Base-by-base conservation (phyloP, 1,284 basidiomycete species). In the Pseudozyma pruni region DNA sequence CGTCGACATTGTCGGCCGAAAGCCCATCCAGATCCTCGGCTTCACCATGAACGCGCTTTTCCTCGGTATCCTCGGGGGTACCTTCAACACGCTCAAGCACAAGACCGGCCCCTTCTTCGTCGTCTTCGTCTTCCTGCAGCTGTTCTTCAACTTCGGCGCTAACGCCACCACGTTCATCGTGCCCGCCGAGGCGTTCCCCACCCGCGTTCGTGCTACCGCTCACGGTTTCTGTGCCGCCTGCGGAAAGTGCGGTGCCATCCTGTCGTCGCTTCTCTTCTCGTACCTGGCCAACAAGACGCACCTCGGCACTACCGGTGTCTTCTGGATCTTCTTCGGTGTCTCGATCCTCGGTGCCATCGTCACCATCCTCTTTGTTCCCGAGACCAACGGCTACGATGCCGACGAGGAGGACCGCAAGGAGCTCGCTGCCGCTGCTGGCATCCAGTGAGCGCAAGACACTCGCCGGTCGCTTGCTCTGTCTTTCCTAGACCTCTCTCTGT, bases 131-230 rank as follows among this genome's bases (percentile, higher is more conserved):
- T 83, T 91, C 23, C 85, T 89, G 64, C 88, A 81, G 50, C 74
- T 79, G 50, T 76, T 75, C 58, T 83, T 83, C 73, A 83, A 83
- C 69, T 78, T 66, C 19, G 91, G 91, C 0, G 89, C 91, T 47
- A 93, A 92, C 83, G 88, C 88, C 0, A 93, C 91, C 0, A 93
- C 91, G 3, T 93, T 87, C 75, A 80, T 93, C 72, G 86, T 93
- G 32, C 92, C 92, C 8, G 78, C 75, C 42, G 77, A 94, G 83
- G 87, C 86, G 25, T 94, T 93, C 89, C 91, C 92, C 2, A 93
- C 92, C 3, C 88, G 91, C 41, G 85, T 86, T 54, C 84, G 85
- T 60, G 83, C 84, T 20, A 84, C 85, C 37, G 83, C 84, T 48
- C 84, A 85, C 79, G 83, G 86, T 55, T 78, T 85, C 50, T 85